Conservation (phyloP, 352 stramenopile genomes). For the Phytopythium helicoides region DNA sequence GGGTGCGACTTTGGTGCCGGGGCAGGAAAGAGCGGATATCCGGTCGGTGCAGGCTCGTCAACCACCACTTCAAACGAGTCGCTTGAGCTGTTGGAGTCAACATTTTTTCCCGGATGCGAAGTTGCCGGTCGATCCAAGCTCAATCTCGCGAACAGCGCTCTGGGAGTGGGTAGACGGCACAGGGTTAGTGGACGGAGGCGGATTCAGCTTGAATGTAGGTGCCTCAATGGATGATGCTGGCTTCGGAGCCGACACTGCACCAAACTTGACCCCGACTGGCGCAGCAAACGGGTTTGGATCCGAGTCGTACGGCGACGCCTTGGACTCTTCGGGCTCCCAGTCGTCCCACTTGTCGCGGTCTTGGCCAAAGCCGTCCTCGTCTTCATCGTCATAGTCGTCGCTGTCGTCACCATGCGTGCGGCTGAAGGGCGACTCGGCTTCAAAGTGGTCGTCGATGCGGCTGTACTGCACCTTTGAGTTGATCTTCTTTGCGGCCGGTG, state of each 20-base stretch:
- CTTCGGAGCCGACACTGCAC: slow-evolving; percentile 7
- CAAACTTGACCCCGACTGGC: slow-evolving; percentile 2
- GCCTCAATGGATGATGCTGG: slow-evolving; percentile 12
- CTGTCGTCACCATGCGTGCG: slow-evolving; percentile 26
- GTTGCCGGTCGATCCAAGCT: slow-evolving; percentile 6
- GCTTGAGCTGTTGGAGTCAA: slow-evolving; percentile 64
- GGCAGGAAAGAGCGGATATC: slow-evolving; percentile 18
- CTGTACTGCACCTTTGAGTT: slow-evolving; percentile 58
- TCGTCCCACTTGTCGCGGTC: slow-evolving; percentile 65
- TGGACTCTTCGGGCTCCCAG: slow-evolving; percentile 43
- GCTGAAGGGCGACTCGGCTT: slow-evolving; percentile 27
- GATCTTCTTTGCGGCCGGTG: slow-evolving; percentile 8
- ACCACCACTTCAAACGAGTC: slow-evolving; percentile 68
- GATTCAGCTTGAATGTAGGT: slow-evolving; percentile 21
- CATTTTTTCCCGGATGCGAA: slow-evolving; percentile 20
- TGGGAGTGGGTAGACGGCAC: slow-evolving; percentile 9
- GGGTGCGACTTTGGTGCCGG: slow-evolving; percentile 9
- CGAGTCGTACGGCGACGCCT: slow-evolving; percentile 25
- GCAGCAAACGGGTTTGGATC: slow-evolving; percentile 48
- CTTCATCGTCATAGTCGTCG: slow-evolving; percentile 53
- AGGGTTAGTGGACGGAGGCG: slow-evolving; percentile 17
- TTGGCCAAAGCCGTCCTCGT: slow-evolving; percentile 44
- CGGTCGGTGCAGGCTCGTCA: slow-evolving; percentile 23
- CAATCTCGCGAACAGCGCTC: slow-evolving; percentile 28
- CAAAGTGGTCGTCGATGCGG: slow-evolving; percentile 50